Evolutionary conservation across 768 basidiomycete genomes (phyloP), one percentile per base, ranked within the genome.

Genomic region (Phlebiopsis gigantea): DNA sequence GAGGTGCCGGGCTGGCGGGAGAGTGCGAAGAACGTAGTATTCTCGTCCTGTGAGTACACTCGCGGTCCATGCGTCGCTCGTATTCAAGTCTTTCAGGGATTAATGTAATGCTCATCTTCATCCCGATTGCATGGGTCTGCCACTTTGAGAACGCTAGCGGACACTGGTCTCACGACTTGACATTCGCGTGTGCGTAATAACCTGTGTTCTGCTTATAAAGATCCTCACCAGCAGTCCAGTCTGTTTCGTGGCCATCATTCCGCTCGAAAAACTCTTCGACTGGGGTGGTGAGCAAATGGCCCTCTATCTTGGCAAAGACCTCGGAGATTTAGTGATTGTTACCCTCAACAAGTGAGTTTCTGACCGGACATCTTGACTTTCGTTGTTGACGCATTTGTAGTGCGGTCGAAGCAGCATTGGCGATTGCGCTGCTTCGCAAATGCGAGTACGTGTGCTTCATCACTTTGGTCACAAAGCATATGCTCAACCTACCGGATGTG

Each of bases 331-430:
- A n/a, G 66, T 88, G 21, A 70, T 79, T 12, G 74, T 87, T 39
- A 83, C 85, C 0, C 66, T 87, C 41, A 84, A 84, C 69, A 88
- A 88, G 85, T 85, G 51, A 44, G 77, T 46, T 28, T 4, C 49
- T 24, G n/a, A 4, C 10, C 2, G n/a, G n/a, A n/a, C n/a, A n/a
- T n/a, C n/a, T n/a, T n/a, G n/a, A n/a, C n/a, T n/a, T 2, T 10
- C 14, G 22, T 29, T n/a, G 8, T 42, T 41, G 44, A 47, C 49
- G 7, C 21, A 42, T 42, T 28, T 24, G 3, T 9, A 88, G 86
- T 64, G 72, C 80, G 7, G 85, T 90, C 1, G 88, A 90, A 69
- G 87, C 81, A 0, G 84, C 85, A 0, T 71, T 90, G 5, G 85
- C 85, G 0, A 83, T 89, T 50, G 79, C 88, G 55, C 72, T 90